Evolutionary conservation across 768 basidiomycete species (phyloP).

Genomic region (Asterophora lycoperdoides): DNA sequence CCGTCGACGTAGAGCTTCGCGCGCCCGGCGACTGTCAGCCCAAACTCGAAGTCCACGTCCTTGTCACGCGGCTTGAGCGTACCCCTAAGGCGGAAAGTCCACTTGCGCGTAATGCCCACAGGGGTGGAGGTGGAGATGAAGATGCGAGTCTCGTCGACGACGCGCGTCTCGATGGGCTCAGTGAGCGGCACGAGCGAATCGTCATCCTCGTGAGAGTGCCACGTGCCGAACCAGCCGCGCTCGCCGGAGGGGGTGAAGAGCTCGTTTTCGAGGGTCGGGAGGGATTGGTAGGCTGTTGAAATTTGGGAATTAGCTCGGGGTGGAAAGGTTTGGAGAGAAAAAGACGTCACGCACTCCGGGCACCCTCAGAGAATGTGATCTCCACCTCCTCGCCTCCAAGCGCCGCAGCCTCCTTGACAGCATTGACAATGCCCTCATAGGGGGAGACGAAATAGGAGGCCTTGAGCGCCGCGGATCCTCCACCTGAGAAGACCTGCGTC

Average conservation of each 20-base stretch:
- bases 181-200: slow-evolving; percentile 49
- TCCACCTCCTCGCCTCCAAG: slow-evolving; percentile 35
- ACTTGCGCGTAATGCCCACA: slow-evolving; percentile 52
- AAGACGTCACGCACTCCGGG: slow-evolving; percentile 43
- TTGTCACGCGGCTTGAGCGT: slow-evolving; percentile 51
- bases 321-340: background rate
- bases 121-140: slow-evolving; percentile 59
- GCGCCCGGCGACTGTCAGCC: slow-evolving; percentile 60
- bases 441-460: slow-evolving; percentile 75
- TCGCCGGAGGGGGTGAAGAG: slow-evolving; percentile 54
- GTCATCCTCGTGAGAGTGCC: slow-evolving; percentile 54
- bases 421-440: slow-evolving; percentile 68
- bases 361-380: slow-evolving; percentile 65
- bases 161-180: slow-evolving; percentile 36
- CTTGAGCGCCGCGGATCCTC: slow-evolving; percentile 70
- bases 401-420: slow-evolving; percentile 30
- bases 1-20: slow-evolving; percentile 39
- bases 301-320: background rate
- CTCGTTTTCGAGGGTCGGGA: slow-evolving; percentile 67
- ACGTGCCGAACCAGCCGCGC: slow-evolving; percentile 63
- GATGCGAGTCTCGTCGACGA: slow-evolving; percentile 61
- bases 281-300: slow-evolving; percentile 52
- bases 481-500: slow-evolving; percentile 57
- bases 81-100: slow-evolving; percentile 60
- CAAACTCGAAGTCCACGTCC: slow-evolving; percentile 67